phyloP scores from a whole-genome alignment of 1,284 basidiomycete species.

The Vanrija pseudolonga region DNA sequence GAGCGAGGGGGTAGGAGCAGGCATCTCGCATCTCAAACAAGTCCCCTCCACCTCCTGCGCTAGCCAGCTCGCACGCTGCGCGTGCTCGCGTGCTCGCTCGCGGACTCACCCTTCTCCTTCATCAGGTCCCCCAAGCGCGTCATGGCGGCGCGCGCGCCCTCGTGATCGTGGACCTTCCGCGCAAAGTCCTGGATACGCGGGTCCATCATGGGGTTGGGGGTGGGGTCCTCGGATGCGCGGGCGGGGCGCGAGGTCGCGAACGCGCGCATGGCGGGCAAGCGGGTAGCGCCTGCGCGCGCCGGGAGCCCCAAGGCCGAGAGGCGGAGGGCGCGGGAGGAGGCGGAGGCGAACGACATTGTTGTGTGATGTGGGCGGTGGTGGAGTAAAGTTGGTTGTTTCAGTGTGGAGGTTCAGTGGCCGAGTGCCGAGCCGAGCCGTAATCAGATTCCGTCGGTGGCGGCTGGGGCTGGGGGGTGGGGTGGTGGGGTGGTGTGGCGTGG shows the following conservation, averaged over 20 bases:
- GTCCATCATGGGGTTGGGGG: slow-evolving; percentile 23
- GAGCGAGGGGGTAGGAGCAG: no score
- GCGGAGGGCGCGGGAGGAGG: slow-evolving; percentile 1
- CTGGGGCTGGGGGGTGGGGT: no score
- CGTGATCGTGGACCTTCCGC: slow-evolving; percentile 35
- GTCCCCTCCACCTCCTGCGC: neutral
- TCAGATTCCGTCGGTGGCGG: no score
- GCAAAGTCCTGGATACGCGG: slow-evolving; percentile 31
- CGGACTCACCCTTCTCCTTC: slow-evolving; percentile 35
- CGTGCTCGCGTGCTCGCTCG: no score
- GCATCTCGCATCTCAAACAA: neutral
- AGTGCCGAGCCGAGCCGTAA: no score
- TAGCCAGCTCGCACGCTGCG: no score
- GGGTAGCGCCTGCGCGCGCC: neutral
- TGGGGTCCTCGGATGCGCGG: slow-evolving; percentile 23
- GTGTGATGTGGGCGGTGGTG: neutral
- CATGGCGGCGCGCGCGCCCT: slow-evolving; percentile 35
- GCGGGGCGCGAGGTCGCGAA: slow-evolving; percentile 16
- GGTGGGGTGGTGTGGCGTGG: no score
- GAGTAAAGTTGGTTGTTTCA: no score
- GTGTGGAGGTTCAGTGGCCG: no score
- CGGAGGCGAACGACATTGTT: slow-evolving; percentile 2
- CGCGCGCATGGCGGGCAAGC: neutral
- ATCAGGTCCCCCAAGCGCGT: slow-evolving; percentile 32
- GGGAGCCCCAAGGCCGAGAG: neutral